These are phyloP conservation scores for Solanum appendiculatum DNA, from an alignment of 257 asterid species.

Conservation along the genomic window DNA sequence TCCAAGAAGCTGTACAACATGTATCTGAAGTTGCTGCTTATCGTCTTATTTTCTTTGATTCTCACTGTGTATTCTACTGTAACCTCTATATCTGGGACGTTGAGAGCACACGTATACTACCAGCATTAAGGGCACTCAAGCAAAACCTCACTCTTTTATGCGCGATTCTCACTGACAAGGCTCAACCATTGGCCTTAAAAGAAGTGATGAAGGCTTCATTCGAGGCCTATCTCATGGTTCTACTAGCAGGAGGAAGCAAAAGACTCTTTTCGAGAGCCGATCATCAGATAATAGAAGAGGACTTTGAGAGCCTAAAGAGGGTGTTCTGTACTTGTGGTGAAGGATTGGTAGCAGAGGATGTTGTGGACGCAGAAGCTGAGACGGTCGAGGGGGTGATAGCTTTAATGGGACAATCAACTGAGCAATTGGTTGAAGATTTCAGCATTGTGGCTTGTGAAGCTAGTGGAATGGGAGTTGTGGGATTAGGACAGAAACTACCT, in stretches of 20 bases:
- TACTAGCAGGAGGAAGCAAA: conserved; percentile 83
- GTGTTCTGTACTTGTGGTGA: conserved; percentile 70
- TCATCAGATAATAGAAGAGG: conserved; percentile 74
- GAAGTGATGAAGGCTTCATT: conserved; percentile 78
- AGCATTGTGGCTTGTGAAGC: conserved; percentile 73
- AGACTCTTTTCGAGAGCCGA: conserved; percentile 48
- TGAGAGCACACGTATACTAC: conserved; percentile 32
- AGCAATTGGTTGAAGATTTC: conserved; percentile 76
- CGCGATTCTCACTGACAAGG: conserved; percentile 66
- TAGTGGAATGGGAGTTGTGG: conserved; percentile 54
- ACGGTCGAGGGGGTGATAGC: conserved; percentile 69
- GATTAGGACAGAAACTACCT: conserved; percentile 59
- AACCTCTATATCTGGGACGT: conserved; percentile 52
- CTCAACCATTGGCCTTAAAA: conserved; percentile 53
- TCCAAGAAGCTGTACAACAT: conserved; percentile 49
- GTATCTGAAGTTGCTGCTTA: conserved; percentile 95
- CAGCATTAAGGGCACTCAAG: conserved; percentile 45
- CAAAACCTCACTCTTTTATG: conserved; percentile 77
- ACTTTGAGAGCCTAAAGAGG: conserved; percentile 49
- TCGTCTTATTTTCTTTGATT: conserved; percentile 71
- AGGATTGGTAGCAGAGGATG: conserved; percentile 63
- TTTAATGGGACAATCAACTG: conserved; percentile 75
- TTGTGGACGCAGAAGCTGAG: conserved; percentile 61
- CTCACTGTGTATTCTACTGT: conserved; percentile 52
- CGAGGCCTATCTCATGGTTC: conserved; percentile 75